A percentile compares a stretch with the other conserved stretches of the same genome.
Evolutionary conservation across 352 stramenopile genomes (phyloP).

Genomic region (Globisporangium irregulare): DNA sequence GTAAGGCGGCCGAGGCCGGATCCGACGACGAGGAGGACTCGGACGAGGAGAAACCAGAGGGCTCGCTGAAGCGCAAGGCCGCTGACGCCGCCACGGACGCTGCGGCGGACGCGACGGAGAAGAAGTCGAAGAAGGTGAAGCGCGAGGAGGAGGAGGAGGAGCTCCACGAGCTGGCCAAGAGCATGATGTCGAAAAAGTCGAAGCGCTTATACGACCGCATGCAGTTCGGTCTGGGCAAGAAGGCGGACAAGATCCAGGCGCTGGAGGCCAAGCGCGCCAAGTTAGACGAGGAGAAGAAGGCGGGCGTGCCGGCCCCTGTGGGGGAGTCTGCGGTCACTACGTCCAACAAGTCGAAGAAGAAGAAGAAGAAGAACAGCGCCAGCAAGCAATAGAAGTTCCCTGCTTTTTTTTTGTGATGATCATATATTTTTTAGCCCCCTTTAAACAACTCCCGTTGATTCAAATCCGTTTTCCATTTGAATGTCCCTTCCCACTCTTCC

Average conservation of each 20-base stretch:
- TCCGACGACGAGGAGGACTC: constrained; percentile 34
- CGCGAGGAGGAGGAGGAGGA: constrained; percentile 75
- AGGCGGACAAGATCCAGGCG: constrained; percentile 83
- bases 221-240: constrained; percentile 89
- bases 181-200: constrained; percentile 93
- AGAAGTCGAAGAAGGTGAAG: constrained; percentile 78
- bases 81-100: neutral
- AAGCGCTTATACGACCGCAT: constrained; percentile 91
- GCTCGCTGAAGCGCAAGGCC: constrained; percentile 49
- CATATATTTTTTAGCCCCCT: neutral
- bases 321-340: neutral
- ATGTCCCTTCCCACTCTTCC: too few relatives aligned
- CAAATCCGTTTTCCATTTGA: neutral
- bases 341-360: constrained; percentile 23
- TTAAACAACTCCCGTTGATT: neutral
- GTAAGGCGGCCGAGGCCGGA: constrained; percentile 31
- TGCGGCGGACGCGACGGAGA: constrained; percentile 19
- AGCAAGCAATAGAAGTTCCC: constrained; percentile 16
- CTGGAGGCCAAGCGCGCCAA: constrained; percentile 77
- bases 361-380: constrained; percentile 27
- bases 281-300: constrained; percentile 64
- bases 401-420: neutral
- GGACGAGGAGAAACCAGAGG: constrained; percentile 32
- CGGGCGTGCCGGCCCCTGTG: constrained; percentile 20
- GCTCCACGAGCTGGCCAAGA: constrained; percentile 85